Evolutionary conservation across 2,329 filamentous ascomycete genomes (phyloP), one percentile per base, ranked within the genome.

Genomic region (Talaromyces sp.): DNA sequence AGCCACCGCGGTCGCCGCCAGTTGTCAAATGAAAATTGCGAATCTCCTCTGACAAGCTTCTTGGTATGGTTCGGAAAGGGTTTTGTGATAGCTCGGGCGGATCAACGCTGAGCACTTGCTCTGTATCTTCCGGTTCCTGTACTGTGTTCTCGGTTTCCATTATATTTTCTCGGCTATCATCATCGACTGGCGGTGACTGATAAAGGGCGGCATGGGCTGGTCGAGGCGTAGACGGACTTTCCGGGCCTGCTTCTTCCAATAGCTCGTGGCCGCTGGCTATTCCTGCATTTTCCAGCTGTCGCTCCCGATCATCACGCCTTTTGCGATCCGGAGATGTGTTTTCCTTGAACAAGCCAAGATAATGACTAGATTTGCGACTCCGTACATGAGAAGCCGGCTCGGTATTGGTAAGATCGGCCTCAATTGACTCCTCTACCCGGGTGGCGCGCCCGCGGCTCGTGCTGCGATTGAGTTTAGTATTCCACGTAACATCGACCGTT

Each of bases 321-420:
- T 82, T 82, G 60, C 81, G 78, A 64, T 83, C 81, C 34, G 83
- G 80, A 28, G 80, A 80, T 59, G 85, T 84, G 62, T 85, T 86
- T 64, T 87, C 85, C 68, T 86, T 86, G 75, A 88, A 89, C 5
- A 89, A 75, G 12, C 86, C 85, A 59, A 89, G 75, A 67, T 86
- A 87, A 68, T 88, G 86, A 68, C 85, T 87, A 50, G 86, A 85
- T 73, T 89, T 89, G 61, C 86, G 81, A 70, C 85, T 88, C 63
- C 86, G 81, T 53, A 83, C 82, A 66, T 85, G 80, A 30, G 80
- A 76, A 31, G 77, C 73, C 34, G 77, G 79, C 67, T 88, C 85
- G 4, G 80, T 76, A 66, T 85, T 85, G 47, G 85, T 79, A 61
- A 88, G 70, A 33, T 85, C 87, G 18, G 86, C 86, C 71, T 88